These are phyloP conservation scores for Rhizopogon vulgaris DNA, from an alignment of 768 basidiomycete genomes.

Conservation along the genomic window DNA sequence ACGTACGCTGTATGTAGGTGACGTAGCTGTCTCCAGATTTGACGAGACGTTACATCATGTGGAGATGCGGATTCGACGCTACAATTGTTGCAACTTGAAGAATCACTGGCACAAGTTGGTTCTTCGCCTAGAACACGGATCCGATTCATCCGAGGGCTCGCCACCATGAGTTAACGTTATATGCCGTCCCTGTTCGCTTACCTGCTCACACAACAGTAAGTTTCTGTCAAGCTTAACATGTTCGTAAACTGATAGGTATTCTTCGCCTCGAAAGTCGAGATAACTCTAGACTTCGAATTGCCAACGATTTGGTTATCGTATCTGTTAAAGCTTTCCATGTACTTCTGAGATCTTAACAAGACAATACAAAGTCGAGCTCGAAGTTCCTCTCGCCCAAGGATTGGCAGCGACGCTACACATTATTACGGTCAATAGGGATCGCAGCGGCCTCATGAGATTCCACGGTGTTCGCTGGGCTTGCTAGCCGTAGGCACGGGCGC, in stretches of 20 bases:
- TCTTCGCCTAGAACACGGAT: not conserved
- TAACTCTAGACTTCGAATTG: not conserved
- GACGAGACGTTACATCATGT: not conserved
- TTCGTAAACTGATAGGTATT: not conserved
- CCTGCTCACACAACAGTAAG: not conserved
- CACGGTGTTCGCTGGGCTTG: not conserved
- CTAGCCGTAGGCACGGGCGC: not conserved
- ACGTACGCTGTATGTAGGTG: too few species aligned
- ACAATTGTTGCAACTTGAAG: too few species aligned
- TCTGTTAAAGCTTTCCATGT: too few species aligned
- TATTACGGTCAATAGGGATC: not conserved
- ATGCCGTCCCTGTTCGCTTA: not conserved
- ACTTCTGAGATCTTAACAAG: not conserved
- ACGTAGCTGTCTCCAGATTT: too few species aligned
- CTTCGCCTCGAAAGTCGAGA: not conserved
- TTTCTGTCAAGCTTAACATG: not conserved
- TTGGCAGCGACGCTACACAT: too few species aligned
- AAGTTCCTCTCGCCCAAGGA: not conserved
- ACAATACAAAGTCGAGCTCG: not conserved
- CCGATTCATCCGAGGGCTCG: not conserved
- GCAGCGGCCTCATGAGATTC: not conserved
- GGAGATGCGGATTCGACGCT: not conserved
- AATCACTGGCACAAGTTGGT: too few species aligned
- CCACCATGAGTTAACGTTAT: not conserved
- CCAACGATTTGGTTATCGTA: not conserved